Conservation (phyloP, 352 stramenopile species). For the Phytophthora pinifolia region DNA sequence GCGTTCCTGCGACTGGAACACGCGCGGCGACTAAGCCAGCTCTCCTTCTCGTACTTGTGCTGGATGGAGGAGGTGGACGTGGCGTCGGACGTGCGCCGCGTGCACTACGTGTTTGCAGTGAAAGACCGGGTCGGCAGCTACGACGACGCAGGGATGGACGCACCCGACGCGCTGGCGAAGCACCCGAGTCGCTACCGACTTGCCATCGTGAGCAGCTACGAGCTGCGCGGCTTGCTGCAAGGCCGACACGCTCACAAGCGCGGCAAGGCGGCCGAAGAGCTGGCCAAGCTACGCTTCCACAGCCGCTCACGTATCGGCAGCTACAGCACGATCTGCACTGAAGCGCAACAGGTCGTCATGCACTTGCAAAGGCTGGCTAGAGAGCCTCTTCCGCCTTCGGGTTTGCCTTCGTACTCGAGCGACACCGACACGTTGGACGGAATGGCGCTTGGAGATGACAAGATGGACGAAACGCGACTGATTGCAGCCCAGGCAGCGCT, state of each 20-base stretch:
- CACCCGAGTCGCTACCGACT: conserved; percentile 23
- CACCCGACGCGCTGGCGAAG: conserved; percentile 8
- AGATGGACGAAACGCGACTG: conserved; percentile 20
- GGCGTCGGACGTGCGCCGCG: conserved; percentile 50
- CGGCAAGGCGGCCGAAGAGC: conserved; percentile 15
- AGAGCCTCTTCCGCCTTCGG: conserved; percentile 13
- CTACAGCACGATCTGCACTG: conserved; percentile 71
- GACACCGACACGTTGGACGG: conserved; percentile 26
- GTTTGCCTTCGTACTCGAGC: conserved; percentile 22
- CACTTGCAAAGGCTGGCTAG: conserved; percentile 36
- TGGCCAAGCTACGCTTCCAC: conserved; percentile 59
- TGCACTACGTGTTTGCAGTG: conserved; percentile 68
- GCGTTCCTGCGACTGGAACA: conserved; percentile 47
- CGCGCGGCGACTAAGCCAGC: conserved; percentile 37
- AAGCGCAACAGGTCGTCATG: conserved; percentile 43
- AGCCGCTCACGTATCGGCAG: conserved; percentile 67
- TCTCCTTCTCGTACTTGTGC: conserved; percentile 55
- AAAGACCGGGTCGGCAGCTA: conserved; percentile 33
- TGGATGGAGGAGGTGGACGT: conserved; percentile 82
- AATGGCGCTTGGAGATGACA: conserved; percentile 7
- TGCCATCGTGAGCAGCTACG: conserved; percentile 67
- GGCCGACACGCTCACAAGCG: conserved; percentile 23
- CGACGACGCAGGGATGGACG: conserved; percentile 24
- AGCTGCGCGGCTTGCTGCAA: conserved; percentile 48
- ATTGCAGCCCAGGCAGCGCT: conserved; percentile 52